Conservation (phyloP, 225 moss, liverwort and hornwort species). For the Neckera pumila region DNA sequence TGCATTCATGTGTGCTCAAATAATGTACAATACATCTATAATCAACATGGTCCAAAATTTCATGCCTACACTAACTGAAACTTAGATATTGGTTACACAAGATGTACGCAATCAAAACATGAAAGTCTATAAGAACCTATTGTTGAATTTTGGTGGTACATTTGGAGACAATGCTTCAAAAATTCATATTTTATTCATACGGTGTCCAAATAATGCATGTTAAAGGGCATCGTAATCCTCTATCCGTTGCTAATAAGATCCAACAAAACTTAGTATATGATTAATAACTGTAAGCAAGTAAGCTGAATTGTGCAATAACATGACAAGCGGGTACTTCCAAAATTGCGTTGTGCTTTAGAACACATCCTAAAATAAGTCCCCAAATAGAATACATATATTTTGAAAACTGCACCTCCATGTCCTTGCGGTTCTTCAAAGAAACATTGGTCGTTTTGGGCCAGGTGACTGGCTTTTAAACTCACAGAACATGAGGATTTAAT, state of each 20-base stretch:
- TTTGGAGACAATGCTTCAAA: no score
- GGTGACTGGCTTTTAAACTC: no score
- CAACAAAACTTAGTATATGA: background rate
- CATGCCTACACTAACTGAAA: accelerated
- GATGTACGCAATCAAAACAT: background rate
- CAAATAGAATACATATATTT: no score
- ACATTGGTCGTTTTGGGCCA: no score
- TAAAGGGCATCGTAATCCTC: background rate
- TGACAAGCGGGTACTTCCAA: no score
- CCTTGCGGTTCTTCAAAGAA: no score
- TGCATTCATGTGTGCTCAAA: background rate
- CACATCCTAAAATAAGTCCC: no score
- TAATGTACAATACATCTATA: no score
- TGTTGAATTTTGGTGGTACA: background rate
- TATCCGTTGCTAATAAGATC: background rate
- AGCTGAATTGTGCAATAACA: background rate
- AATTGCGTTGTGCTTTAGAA: no score
- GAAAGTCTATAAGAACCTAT: background rate
- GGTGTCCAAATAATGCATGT: background rate
- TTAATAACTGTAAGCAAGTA: background rate
- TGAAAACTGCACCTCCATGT: no score
- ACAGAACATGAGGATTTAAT: no score
- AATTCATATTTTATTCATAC: background rate
- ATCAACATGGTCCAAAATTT: accelerated
- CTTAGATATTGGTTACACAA: background rate